These are phyloP conservation scores for Pochonia chlamydosporia DNA, from an alignment of 2,329 filamentous ascomycete genomes.

Conservation along the genomic window DNA sequence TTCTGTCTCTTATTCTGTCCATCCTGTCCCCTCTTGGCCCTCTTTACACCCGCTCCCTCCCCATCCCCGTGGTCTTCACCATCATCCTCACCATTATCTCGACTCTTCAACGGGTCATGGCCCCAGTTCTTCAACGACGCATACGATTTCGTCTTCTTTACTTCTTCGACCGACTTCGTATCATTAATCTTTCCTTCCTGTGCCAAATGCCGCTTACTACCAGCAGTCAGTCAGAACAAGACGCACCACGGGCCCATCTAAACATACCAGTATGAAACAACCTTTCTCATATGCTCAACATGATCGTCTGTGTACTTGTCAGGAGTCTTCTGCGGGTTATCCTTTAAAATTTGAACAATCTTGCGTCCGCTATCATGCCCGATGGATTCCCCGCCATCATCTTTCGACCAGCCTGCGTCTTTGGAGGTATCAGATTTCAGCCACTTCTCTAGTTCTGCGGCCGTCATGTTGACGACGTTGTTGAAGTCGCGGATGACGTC, in stretches of 20 bases:
- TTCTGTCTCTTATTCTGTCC: not conserved
- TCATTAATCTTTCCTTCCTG: constrained; percentile 55
- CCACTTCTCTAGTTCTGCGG: constrained; percentile 56
- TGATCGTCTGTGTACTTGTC: constrained; percentile 50
- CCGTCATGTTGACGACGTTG: constrained; percentile 59
- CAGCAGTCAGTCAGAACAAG: not conserved
- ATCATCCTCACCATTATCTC: constrained; percentile 5
- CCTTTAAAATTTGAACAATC: constrained; percentile 57
- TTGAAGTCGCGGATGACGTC: constrained; percentile 53
- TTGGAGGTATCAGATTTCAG: constrained; percentile 52
- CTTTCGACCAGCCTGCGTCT: constrained; percentile 54
- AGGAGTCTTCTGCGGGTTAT: constrained; percentile 52
- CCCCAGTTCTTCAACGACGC: constrained; percentile 59
- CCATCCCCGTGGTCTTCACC: not conserved
- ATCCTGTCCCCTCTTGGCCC: not conserved
- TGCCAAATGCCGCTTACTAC: constrained; percentile 56
- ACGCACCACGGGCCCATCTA: not conserved
- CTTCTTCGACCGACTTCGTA: constrained; percentile 40
- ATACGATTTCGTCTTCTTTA: constrained; percentile 46
- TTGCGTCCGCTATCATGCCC: constrained; percentile 59
- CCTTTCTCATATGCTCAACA: constrained; percentile 55
- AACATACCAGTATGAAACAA: constrained; percentile 53
- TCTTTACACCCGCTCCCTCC: not conserved
- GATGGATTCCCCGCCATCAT: constrained; percentile 53
- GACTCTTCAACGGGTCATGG: constrained; percentile 44